Percentiles rank a stretch among this genome's conserved stretches.
Conservation (phyloP, 139 green algal genomes). For the Asterochloris erici region DNA sequence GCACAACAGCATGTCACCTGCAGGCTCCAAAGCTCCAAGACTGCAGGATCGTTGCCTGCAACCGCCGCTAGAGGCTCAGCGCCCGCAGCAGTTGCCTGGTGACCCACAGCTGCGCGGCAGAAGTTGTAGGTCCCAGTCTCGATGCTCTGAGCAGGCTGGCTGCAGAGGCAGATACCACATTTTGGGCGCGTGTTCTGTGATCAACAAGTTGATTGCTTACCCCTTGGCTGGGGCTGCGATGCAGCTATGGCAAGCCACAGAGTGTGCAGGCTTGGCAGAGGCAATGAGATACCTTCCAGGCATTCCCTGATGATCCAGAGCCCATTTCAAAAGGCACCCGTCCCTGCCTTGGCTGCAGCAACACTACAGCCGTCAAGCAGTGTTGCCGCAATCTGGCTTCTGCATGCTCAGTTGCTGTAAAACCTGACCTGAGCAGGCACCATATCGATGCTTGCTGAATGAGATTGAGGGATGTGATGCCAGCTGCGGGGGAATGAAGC, state of each 20-base stretch:
- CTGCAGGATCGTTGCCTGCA: constrained; percentile 10
- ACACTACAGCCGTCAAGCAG: not conserved
- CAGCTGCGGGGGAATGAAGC: constrained; percentile 27
- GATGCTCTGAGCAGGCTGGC: constrained; percentile 20
- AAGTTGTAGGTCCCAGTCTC: constrained; percentile 33
- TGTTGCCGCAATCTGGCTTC: no score
- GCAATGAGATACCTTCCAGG: not conserved
- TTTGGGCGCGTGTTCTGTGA: not conserved
- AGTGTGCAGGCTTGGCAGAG: not conserved
- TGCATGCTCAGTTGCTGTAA: not conserved
- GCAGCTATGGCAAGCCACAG: not conserved
- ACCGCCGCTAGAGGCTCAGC: not conserved
- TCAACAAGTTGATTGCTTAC: not conserved
- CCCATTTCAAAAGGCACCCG: constrained; percentile 27
- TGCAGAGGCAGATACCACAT: not conserved
- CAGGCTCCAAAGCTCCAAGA: constrained; percentile 16
- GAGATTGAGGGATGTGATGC: constrained; percentile 28
- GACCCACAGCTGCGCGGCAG: constrained; percentile 16
- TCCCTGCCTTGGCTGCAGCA: constrained; percentile 37
- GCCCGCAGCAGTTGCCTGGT: not conserved
- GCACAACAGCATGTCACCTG: not conserved
- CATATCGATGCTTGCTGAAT: not conserved
- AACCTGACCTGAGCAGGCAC: not conserved
- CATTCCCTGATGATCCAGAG: constrained; percentile 5
- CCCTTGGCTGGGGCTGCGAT: not conserved